A percentile compares a stretch with the other conserved stretches of the same genome.
Conservation (phyloP, 1,284 basidiomycete genomes). For the Schizopora paradoxa region DNA sequence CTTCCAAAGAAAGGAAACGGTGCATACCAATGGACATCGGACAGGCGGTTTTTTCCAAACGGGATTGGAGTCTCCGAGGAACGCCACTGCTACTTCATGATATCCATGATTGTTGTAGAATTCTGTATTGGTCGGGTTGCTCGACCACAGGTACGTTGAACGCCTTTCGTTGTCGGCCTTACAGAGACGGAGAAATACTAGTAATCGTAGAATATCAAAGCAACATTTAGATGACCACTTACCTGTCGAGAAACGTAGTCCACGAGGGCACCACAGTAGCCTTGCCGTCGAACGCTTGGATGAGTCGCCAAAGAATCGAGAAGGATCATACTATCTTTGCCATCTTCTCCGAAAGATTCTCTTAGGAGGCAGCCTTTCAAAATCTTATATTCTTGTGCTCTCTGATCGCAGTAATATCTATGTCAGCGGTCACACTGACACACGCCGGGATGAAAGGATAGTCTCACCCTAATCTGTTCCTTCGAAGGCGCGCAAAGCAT, state of each 20-base stretch:
- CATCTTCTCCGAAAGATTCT: too few species aligned
- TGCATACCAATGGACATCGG: slow-evolving; percentile 16
- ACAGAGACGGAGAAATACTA: too few species aligned
- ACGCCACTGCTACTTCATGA: slow-evolving; percentile 15
- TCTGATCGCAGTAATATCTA: too few species aligned
- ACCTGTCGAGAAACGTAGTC: slow-evolving; percentile 9
- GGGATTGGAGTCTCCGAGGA: slow-evolving; percentile 21
- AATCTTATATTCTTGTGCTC: too few species aligned
- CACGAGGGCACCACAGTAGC: slow-evolving; percentile 18
- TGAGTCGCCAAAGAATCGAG: slow-evolving; percentile 15
- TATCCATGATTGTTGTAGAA: slow-evolving; percentile 25
- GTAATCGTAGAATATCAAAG: too few species aligned
- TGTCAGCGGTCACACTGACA: too few species aligned
- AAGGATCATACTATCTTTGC: too few species aligned
- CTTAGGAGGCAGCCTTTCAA: too few species aligned
- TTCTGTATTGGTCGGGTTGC: slow-evolving; percentile 20
- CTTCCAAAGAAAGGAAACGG: background rate
- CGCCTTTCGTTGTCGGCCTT: slow-evolving; percentile 21
- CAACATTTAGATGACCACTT: too few species aligned
- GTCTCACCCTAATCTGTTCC: too few species aligned
- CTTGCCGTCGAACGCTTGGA: slow-evolving; percentile 15
- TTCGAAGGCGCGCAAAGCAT: background rate
- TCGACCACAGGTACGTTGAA: slow-evolving; percentile 20
- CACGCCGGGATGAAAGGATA: too few species aligned
- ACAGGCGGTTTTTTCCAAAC: slow-evolving; percentile 20